A percentile compares a stretch with the other conserved stretches of the same genome.
Conservation (phyloP, 2,329 filamentous ascomycete genomes). For the Colletotrichum sp. region DNA sequence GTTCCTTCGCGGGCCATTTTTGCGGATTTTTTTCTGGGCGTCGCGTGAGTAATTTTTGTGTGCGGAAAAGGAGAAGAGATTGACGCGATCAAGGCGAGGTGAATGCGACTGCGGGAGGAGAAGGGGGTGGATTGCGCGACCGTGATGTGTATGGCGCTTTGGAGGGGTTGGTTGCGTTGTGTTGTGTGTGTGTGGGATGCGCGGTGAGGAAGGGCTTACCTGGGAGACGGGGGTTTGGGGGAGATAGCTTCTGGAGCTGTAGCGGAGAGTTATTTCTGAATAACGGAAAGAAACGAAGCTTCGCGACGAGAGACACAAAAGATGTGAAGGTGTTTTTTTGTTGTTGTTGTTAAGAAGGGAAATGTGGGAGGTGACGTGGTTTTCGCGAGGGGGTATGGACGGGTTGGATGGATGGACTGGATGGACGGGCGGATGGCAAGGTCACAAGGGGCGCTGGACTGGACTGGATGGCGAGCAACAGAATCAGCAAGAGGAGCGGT, state of each 20-base stretch:
- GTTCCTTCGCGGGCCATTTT: conserved; percentile 56
- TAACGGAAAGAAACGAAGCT: neutral
- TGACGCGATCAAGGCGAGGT: neutral
- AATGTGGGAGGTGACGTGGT: neutral
- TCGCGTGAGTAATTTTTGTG: neutral
- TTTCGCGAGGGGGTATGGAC: neutral
- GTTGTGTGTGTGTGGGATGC: neutral
- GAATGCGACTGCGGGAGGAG: neutral
- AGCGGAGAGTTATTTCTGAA: neutral
- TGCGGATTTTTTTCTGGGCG: neutral
- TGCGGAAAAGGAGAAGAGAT: neutral
- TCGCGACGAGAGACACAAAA: neutral
- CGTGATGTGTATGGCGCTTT: neutral
- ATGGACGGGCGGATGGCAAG: neutral
- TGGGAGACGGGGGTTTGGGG: neutral
- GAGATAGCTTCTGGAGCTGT: neutral
- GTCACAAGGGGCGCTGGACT: neutral
- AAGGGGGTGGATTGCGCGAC: neutral
- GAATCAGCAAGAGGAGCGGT: neutral
- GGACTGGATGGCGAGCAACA: neutral
- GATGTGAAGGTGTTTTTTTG: neutral
- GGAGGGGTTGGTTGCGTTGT: neutral
- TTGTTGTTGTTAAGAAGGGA: neutral
- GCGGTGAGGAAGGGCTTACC: neutral
- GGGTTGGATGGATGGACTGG: neutral